Evolutionary conservation across 805 yeast genomes (phyloP).

Genomic region (Wickerhamomyces rabaulensis): DNA sequence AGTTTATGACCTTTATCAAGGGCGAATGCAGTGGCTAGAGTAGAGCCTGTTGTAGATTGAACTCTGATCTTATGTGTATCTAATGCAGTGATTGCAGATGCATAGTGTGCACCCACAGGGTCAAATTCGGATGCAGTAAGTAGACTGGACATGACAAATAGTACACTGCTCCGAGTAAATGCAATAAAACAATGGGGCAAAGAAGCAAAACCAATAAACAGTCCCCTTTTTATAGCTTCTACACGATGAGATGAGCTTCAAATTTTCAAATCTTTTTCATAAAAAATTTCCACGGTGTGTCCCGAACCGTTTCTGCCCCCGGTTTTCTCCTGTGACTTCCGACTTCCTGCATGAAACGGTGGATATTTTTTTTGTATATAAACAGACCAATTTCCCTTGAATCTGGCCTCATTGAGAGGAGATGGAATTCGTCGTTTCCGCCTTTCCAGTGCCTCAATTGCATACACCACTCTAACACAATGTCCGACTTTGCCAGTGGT

Average conservation of each 20-base stretch:
- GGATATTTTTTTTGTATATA: neutral
- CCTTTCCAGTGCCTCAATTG: neutral
- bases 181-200: neutral
- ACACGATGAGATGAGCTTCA: conserved; percentile 3
- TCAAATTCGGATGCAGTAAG: conserved; percentile 40
- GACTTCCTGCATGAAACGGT: conserved; percentile 8
- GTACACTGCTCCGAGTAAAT: neutral
- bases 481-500: conserved; percentile 15
- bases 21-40: conserved; percentile 41
- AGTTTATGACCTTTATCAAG: conserved; percentile 47
- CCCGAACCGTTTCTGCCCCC: neutral
- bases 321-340: neutral
- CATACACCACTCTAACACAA: neutral
- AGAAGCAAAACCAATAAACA: neutral
- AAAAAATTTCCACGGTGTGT: neutral
- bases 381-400: conserved; percentile 1
- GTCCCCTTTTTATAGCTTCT: neutral
- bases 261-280: neutral
- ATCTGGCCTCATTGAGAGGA: conserved; percentile 1
- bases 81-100: conserved; percentile 60
- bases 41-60: conserved; percentile 40
- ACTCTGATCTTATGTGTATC: conserved; percentile 69
- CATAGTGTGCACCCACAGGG: conserved; percentile 54
- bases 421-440: neutral
- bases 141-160: conserved; percentile 4